A percentile compares a stretch with the other conserved stretches of the same genome.
Evolutionary conservation across 805 yeast genomes (phyloP).

Genomic region (Wickerhamiella cacticola): DNA sequence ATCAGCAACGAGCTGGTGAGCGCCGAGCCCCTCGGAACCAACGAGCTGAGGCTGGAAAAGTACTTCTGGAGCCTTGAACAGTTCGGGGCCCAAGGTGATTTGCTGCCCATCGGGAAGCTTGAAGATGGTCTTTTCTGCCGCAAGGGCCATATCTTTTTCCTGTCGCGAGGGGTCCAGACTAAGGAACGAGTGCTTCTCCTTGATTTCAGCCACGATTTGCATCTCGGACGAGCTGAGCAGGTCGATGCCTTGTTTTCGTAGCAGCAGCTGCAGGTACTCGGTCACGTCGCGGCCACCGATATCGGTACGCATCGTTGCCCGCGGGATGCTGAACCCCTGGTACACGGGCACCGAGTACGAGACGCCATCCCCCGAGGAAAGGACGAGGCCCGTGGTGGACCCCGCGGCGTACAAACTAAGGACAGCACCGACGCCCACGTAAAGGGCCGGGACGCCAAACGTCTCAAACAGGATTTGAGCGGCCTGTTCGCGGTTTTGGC

Average conservation of each 20-base stretch:
- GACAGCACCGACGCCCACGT: conserved; percentile 63
- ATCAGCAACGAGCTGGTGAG: conserved; percentile 51
- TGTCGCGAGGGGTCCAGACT: conserved; percentile 45
- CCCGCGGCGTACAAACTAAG: conserved; percentile 80
- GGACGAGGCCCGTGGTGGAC: conserved; percentile 75
- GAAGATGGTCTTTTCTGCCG: conserved; percentile 28
- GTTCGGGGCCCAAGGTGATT: conserved; percentile 51
- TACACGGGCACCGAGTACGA: conserved; percentile 78
- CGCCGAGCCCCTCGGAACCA: conserved; percentile 62
- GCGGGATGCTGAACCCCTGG: conserved; percentile 72
- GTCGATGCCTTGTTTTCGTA: conserved; percentile 57
- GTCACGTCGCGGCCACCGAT: conserved; percentile 83
- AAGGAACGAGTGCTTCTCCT: conserved; percentile 56
- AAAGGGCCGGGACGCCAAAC: conserved; percentile 65
- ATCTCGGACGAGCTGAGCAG: conserved; percentile 64
- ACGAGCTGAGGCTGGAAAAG: conserved; percentile 66
- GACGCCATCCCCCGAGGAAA: conserved; percentile 92
- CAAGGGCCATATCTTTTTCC: conserved; percentile 32
- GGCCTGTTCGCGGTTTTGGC: conserved; percentile 44
- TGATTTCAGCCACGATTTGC: conserved; percentile 67
- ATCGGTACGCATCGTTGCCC: conserved; percentile 61
- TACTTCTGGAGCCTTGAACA: conserved; percentile 68
- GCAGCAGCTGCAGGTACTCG: conserved; percentile 52
- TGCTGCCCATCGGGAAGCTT: conserved; percentile 66
- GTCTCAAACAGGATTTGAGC: conserved; percentile 60